Evolutionary conservation across 176 grass and related monocot genomes (phyloP), one percentile per base, ranked within the genome.

Genomic region (Eleusine coracana): DNA sequence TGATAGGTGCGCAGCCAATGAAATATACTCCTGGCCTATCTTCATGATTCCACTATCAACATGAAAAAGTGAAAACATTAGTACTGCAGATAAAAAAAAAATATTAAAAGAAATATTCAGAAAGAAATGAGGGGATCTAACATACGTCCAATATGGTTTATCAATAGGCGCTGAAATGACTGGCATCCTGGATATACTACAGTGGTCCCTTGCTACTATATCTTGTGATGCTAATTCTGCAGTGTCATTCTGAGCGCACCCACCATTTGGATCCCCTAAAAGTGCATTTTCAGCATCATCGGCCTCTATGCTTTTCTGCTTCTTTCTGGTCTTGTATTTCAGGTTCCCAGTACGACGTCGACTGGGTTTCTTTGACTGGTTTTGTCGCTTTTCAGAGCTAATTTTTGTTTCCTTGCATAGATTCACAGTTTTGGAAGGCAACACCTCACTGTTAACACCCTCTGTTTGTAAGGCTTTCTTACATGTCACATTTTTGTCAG

Each of bases 11-110:
- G 86, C 92, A 87, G 44, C 71, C 68, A 97, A 74, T 28, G 90
- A 76, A 68, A 93, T 87, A 80, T 89, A 85, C 42, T 75, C 59
- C 48, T 38, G 31, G 42, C 84, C 64, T 39, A 91, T 80, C 86
- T 89, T 86, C 86, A 97, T 89, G 66, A 76, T 86, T 70, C 95
- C 95, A 77, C 95, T 94, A 61, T 68, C 38, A 81, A 74, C 40
- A 84, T 45, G 66, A 88, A 88, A 77, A 77, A 4, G 4, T 39
- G 36, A 73, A 34, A 80, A 75, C 49, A 79, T 87, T 65, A 78
- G 44, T 40, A 71, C 6, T 34, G n/a, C 14, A 66, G 37, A 40
- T 40, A 65, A 10, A 79, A 74, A 79, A 74, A 75, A 36, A 29
- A 29, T 12, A 78, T 48, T 37, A 31, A 25, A 60, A 13, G 39